Conservation (phyloP, 331 rosid species). For the Phaseolus coccineus region DNA sequence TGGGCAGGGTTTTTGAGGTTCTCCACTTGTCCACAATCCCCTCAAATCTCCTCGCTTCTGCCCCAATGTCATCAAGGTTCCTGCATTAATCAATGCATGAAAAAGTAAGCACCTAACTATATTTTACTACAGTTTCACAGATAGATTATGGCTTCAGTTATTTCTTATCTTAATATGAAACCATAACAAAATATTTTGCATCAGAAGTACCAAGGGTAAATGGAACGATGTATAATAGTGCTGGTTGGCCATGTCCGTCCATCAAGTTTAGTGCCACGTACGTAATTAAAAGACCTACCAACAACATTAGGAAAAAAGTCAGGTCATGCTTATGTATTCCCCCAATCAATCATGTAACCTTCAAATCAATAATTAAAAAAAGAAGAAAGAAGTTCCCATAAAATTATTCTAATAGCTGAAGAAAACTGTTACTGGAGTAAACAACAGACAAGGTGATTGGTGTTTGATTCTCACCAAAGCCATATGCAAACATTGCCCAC, state of each 20-base stretch:
- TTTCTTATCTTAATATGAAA: conserved; percentile 23
- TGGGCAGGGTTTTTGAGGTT: conserved; percentile 78
- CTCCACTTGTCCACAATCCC: conserved; percentile 77
- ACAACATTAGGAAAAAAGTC: conserved; percentile 18
- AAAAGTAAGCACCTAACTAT: conserved; percentile 28
- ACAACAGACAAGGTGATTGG: conserved; percentile 14
- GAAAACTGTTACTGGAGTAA: not conserved
- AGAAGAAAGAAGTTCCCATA: not conserved
- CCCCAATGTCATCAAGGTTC: conserved; percentile 79
- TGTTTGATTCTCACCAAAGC: conserved; percentile 72
- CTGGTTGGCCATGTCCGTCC: conserved; percentile 99
- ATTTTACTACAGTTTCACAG: not conserved
- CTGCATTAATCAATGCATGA: conserved; percentile 53
- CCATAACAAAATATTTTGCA: not conserved
- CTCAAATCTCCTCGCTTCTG: conserved; percentile 79
- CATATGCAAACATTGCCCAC: conserved; percentile 97
- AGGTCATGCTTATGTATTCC: not conserved
- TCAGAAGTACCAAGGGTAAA: conserved; percentile 76
- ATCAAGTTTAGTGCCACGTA: conserved; percentile 95
- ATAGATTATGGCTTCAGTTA: not conserved
- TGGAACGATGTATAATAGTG: conserved; percentile 92
- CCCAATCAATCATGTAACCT: conserved; percentile 30
- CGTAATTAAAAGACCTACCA: conserved; percentile 85
- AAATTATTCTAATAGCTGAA: not conserved
- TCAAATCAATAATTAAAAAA: conserved; percentile 12